Evolutionary conservation across 2,329 filamentous ascomycete species (phyloP).

Genomic region (Monosporascus ibericus): DNA sequence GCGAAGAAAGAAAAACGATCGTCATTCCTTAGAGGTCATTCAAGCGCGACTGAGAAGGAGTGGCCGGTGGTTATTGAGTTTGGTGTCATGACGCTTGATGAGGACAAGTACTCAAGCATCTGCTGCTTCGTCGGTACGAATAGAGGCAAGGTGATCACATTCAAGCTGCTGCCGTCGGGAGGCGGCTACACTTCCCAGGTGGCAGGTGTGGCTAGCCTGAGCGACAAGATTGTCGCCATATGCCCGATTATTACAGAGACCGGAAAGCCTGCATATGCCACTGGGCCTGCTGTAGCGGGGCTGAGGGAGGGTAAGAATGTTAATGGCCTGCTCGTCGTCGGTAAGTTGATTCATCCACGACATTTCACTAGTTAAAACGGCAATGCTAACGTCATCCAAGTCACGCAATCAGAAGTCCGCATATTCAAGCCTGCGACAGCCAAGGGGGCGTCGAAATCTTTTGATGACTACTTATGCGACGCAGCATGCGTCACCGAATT

Average conservation of each 20-base stretch:
- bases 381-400: slow-evolving; percentile 32
- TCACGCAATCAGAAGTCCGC: slow-evolving; percentile 66
- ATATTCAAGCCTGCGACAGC: slow-evolving; percentile 79
- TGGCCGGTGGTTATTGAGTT: slow-evolving; percentile 83
- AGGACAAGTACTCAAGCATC: slow-evolving; percentile 94
- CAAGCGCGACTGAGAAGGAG: slow-evolving; percentile 49
- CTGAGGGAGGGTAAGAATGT: slow-evolving; percentile 69
- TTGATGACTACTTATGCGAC: slow-evolving; percentile 78
- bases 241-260: slow-evolving; percentile 73
- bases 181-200: slow-evolving; percentile 67
- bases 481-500: slow-evolving; percentile 71
- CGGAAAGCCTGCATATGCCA: slow-evolving; percentile 70
- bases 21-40: slow-evolving; percentile 60
- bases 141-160: slow-evolving; percentile 74
- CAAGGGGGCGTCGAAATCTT: slow-evolving; percentile 89
- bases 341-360: slow-evolving; percentile 32
- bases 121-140: slow-evolving; percentile 87
- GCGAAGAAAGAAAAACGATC: slow-evolving; percentile 68
- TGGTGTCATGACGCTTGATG: slow-evolving; percentile 86
- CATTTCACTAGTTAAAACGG: not conserved
- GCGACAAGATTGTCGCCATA: slow-evolving; percentile 68
- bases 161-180: slow-evolving; percentile 78
- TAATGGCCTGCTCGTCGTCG: slow-evolving; percentile 74
- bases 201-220: slow-evolving; percentile 60
- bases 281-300: slow-evolving; percentile 66